Percentiles rank a stretch among this genome's conserved stretches.
phyloP scores from a whole-genome alignment of 1,284 basidiomycete genomes.

The Cryptococcus hybrid region DNA sequence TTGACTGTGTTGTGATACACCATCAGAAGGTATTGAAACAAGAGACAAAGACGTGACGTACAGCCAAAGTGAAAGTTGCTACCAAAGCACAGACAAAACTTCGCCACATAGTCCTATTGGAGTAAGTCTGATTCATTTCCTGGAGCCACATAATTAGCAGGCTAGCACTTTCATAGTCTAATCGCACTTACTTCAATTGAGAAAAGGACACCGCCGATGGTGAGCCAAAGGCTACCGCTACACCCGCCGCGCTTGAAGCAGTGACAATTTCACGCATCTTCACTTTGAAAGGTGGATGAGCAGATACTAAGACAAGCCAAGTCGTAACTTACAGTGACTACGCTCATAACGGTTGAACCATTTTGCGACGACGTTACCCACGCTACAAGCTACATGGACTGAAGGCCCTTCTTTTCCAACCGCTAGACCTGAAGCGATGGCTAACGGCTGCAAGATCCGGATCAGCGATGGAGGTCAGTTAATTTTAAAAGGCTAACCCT shows the following conservation, averaged over 20 bases:
- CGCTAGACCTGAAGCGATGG: slow-evolving; percentile 96
- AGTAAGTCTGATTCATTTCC: slow-evolving; percentile 98
- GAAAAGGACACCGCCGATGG: slow-evolving; percentile 96
- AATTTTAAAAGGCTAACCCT: slow-evolving; percentile 28
- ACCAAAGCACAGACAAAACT: slow-evolving; percentile 96
- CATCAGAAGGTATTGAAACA: slow-evolving; percentile 1
- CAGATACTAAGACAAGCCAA: background rate
- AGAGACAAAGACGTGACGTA: slow-evolving; percentile 53
- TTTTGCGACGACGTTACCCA: slow-evolving; percentile 83
- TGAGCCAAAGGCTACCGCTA: slow-evolving; percentile 95
- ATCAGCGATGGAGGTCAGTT: background rate
- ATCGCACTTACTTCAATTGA: slow-evolving; percentile 56
- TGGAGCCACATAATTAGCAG: slow-evolving; percentile 39
- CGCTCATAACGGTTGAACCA: slow-evolving; percentile 77
- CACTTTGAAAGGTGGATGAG: slow-evolving; percentile 54
- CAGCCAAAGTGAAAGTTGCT: slow-evolving; percentile 92
- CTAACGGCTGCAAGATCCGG: slow-evolving; percentile 69
- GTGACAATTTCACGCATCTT: slow-evolving; percentile 96
- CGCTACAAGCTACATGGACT: slow-evolving; percentile 94
- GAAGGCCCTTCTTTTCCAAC: slow-evolving; percentile 99
- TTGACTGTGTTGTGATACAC: slow-evolving; percentile 58
- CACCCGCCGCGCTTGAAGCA: slow-evolving; percentile 93
- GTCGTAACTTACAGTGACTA: slow-evolving; percentile 66
- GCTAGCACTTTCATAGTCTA: background rate
- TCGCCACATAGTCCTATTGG: slow-evolving; percentile 97